Evolutionary conservation across 371 early-diverging fungal genomes (phyloP).

Genomic region (Coemansia sp.): DNA sequence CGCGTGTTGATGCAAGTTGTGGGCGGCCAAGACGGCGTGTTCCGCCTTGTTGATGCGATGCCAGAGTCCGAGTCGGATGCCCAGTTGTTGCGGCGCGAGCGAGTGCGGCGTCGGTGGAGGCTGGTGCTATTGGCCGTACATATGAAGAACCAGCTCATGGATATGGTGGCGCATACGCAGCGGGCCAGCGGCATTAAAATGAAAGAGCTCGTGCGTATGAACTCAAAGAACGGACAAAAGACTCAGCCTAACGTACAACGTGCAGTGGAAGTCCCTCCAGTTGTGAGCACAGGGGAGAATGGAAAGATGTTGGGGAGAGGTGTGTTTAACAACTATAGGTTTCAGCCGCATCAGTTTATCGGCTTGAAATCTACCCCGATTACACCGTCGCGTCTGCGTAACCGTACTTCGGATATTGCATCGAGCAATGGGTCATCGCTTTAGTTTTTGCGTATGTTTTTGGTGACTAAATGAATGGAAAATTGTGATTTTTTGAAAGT

Average conservation of each 20-base stretch:
- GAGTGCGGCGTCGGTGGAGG: slow-evolving; percentile 21
- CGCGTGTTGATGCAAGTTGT: slow-evolving; percentile 17
- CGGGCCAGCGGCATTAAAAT: slow-evolving; percentile 23
- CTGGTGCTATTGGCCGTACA: slow-evolving; percentile 30
- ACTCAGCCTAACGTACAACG: neutral
- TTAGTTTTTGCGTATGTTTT: neutral
- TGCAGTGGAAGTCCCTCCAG: neutral
- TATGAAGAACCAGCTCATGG: slow-evolving; percentile 16
- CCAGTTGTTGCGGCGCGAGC: slow-evolving; percentile 6
- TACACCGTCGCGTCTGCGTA: slow-evolving; percentile 41
- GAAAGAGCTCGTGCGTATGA: slow-evolving; percentile 10
- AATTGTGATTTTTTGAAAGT: no score
- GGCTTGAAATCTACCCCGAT: slow-evolving; percentile 27
- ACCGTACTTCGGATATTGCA: slow-evolving; percentile 34
- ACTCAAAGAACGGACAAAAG: neutral
- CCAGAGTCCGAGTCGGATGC: neutral
- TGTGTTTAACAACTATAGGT: slow-evolving; percentile 10
- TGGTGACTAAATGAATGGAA: no score
- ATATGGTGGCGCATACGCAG: slow-evolving; percentile 2
- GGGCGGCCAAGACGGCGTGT: slow-evolving; percentile 29
- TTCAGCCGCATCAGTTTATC: slow-evolving; percentile 20
- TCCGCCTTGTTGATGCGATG: slow-evolving; percentile 16
- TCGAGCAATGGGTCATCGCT: slow-evolving; percentile 39
- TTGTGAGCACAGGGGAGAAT: neutral
- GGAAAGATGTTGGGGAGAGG: neutral